Conservation (phyloP, 495 filamentous ascomycete genomes). For the Halenospora varia region DNA sequence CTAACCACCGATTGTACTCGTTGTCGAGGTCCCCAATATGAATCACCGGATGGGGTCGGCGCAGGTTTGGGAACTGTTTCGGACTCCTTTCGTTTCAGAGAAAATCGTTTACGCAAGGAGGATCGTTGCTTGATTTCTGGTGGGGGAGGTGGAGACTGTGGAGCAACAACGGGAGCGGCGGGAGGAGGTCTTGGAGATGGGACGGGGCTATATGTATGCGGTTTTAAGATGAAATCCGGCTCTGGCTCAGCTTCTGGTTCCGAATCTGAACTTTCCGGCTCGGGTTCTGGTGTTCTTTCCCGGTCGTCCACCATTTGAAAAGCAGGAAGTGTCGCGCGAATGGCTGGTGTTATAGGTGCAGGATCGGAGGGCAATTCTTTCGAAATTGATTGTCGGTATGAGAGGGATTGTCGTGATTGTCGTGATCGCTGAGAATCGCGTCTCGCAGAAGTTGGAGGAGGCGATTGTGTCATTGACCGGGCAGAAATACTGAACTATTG, state of each 20-base stretch:
- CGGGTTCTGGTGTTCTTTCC: constrained; percentile 17
- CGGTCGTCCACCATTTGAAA: constrained; percentile 25
- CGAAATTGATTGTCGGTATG: constrained; percentile 17
- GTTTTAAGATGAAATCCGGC: constrained; percentile 41
- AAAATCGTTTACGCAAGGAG: constrained; percentile 46
- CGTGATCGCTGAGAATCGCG: not conserved
- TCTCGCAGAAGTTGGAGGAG: constrained; percentile 6
- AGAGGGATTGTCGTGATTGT: constrained; percentile 1
- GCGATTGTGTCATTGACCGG: constrained; percentile 4
- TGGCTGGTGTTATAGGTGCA: constrained; percentile 22
- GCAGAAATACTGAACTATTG: constrained; percentile 20
- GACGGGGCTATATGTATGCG: constrained; percentile 49
- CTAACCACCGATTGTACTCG: constrained; percentile 19
- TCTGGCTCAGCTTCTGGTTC: constrained; percentile 25
- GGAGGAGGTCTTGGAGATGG: constrained; percentile 29
- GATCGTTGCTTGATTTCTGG: constrained; percentile 29
- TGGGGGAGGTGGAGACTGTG: constrained; percentile 2
- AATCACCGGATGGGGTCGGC: constrained; percentile 23
- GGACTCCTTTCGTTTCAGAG: constrained; percentile 32
- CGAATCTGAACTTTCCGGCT: not conserved
- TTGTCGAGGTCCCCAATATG: constrained; percentile 28
- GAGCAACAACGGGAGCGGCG: not conserved
- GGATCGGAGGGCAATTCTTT: constrained; percentile 21
- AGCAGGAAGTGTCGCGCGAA: constrained; percentile 19
- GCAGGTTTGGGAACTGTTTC: constrained; percentile 9